phyloP scores from a whole-genome alignment of 2,329 filamentous ascomycete genomes.

The Hypoxylon sp. region DNA sequence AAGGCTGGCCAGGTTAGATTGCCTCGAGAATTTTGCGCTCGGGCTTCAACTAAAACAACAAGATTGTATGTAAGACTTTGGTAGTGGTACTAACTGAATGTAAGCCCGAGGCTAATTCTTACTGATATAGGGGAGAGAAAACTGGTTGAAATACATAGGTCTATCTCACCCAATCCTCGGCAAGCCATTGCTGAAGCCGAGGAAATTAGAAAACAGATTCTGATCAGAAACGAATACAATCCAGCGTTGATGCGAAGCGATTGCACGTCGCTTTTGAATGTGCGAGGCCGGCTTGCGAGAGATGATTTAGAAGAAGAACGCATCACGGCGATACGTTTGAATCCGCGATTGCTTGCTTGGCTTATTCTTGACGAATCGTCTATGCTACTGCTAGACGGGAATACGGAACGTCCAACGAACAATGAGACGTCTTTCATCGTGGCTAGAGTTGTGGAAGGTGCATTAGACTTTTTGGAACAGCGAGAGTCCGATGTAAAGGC shows the following conservation, averaged over 20 bases:
- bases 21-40: not conserved
- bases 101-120: not conserved
- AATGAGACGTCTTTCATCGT: not conserved
- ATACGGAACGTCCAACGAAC: not conserved
- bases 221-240: not conserved
- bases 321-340: not conserved
- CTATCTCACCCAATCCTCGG: not conserved
- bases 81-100: not conserved
- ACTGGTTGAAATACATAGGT: not conserved
- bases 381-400: slow-evolving; percentile 2
- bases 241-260: not conserved
- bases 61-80: not conserved
- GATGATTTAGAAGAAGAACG: not conserved
- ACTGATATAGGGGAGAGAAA: not conserved
- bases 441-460: not conserved
- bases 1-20: not conserved
- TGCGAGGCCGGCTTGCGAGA: not conserved
- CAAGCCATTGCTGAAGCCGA: not conserved
- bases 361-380: not conserved
- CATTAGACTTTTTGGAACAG: not conserved
- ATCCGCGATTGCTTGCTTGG: slow-evolving; percentile 5
- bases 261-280: not conserved
- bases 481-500: not conserved
- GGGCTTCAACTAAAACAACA: not conserved
- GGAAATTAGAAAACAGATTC: not conserved